These are phyloP conservation scores for Sanghuangporus weigelae DNA, from an alignment of 1,284 basidiomycete genomes.

Conservation along the genomic window DNA sequence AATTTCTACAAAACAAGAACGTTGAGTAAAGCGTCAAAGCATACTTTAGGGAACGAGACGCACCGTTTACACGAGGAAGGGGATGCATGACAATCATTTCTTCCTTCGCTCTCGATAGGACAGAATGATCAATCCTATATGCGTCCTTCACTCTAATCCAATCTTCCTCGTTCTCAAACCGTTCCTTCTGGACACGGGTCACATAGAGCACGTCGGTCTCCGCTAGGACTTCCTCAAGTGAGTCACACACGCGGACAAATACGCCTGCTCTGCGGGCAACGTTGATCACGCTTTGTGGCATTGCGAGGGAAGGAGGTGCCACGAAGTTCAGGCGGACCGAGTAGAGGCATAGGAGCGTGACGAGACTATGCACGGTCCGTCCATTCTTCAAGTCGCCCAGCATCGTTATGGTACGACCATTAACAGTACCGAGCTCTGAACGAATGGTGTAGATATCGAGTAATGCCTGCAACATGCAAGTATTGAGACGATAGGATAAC, in stretches of 20 bases:
- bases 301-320: conserved; percentile 82
- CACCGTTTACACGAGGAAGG: conserved; percentile 86
- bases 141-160: conserved; percentile 92
- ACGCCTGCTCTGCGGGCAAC: conserved; percentile 83
- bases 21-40: neutral
- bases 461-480: conserved; percentile 57
- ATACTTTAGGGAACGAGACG: conserved; percentile 23
- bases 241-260: conserved; percentile 75
- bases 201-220: conserved; percentile 98
- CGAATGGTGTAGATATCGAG: conserved; percentile 97
- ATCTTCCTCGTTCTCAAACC: conserved; percentile 79
- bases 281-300: conserved; percentile 85
- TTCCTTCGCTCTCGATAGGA: conserved; percentile 87
- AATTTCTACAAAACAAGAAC: conserved; percentile 59
- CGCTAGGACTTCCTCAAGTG: conserved; percentile 84
- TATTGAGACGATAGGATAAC: neutral
- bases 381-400: conserved; percentile 99
- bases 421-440: conserved; percentile 96
- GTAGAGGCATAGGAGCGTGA: conserved; percentile 90
- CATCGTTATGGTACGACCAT: conserved; percentile 91
- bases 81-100: conserved; percentile 99
- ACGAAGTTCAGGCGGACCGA: conserved; percentile 96
- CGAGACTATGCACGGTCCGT: conserved; percentile 94
- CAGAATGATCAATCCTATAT: conserved; percentile 92
- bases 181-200: conserved; percentile 94